Base-by-base conservation (phyloP, 495 filamentous ascomycete genomes). In the Penicillium longicatenatum region DNA sequence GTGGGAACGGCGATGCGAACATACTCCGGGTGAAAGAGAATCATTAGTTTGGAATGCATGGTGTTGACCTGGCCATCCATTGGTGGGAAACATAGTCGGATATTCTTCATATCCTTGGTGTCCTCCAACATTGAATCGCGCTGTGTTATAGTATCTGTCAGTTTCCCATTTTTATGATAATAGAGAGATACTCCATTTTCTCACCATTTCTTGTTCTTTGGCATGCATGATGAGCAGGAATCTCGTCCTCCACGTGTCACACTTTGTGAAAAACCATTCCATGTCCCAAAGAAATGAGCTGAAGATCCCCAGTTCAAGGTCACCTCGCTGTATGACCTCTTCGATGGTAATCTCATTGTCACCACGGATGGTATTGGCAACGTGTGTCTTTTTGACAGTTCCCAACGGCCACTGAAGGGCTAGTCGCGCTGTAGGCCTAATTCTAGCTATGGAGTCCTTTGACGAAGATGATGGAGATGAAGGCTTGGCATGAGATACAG, bases 21-120 rank as follows among this genome's bases (percentile, higher is more conserved):
- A 64, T 92, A 84, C 0, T 57, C 64, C 0, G 79, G 75, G 58
- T 91, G 86, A 61, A 90, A 92, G 1, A 97, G 78, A 1, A 97
- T 76, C 81, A 91, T 89, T 12, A 97, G 71, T 63, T 97, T 97
- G 6, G 90, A 94, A 64, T 97, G 92, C 92, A 96, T 96, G 61
- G 79, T 84, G 46, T 79, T 81, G 1, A 85, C 70, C 49, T 85
- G 79, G 1, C 82, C 82, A 6, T 80, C 74, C 85, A 90, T 90
- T 47, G 80, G 83, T 7, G 94, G 94, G 56, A 96, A 96, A 63
- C 89, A 93, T 33, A 93, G 81, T 19, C 81, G 79, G 22, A 93
- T 73, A 47, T 80, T 79, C 1, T 70, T 71, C 70, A 88, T 85
- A 6, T 22, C 45, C 58, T 76, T 58, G 54, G 77, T 80, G 67